phyloP scores from a whole-genome alignment of 2,329 filamentous ascomycete species.

The Penicillium sp. region DNA sequence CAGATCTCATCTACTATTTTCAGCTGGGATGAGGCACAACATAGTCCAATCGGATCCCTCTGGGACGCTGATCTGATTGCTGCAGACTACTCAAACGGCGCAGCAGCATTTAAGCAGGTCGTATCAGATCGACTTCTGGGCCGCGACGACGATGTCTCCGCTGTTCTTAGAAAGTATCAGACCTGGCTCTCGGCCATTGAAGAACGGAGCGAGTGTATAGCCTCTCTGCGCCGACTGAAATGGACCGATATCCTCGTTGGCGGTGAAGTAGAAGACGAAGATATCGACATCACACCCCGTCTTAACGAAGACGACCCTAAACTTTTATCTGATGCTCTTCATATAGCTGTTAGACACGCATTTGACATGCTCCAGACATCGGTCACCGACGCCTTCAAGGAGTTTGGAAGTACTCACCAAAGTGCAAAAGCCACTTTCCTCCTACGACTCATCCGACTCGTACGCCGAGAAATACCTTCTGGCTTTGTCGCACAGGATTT shows the following conservation, averaged over 20 bases:
- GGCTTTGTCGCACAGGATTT: constrained; percentile 41
- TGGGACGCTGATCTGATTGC: constrained; percentile 69
- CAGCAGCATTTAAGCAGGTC: constrained; percentile 66
- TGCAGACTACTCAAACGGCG: constrained; percentile 66
- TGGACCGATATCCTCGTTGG: constrained; percentile 44
- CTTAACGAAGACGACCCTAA: constrained; percentile 73
- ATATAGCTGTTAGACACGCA: constrained; percentile 57
- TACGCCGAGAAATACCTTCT: constrained; percentile 66
- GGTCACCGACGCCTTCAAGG: constrained; percentile 46
- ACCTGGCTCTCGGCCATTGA: constrained; percentile 75
- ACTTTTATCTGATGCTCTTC: constrained; percentile 61
- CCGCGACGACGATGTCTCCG: constrained; percentile 65
- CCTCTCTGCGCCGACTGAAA: constrained; percentile 35
- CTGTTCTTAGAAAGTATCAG: constrained; percentile 64
- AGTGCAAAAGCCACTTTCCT: constrained; percentile 62
- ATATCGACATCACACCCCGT: constrained; percentile 39
- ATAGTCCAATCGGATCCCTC: constrained; percentile 56
- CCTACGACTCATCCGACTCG: constrained; percentile 71
- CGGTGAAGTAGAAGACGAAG: constrained; percentile 40
- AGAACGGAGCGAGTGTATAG: constrained; percentile 36
- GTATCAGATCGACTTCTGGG: constrained; percentile 72
- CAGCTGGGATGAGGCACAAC: constrained; percentile 59
- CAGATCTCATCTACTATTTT: constrained; percentile 64
- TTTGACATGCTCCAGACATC: constrained; percentile 55
- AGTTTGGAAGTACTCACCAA: constrained; percentile 50